Conservation (phyloP, 164 flowering plant genomes). For the Stephania yunnanensis region DNA sequence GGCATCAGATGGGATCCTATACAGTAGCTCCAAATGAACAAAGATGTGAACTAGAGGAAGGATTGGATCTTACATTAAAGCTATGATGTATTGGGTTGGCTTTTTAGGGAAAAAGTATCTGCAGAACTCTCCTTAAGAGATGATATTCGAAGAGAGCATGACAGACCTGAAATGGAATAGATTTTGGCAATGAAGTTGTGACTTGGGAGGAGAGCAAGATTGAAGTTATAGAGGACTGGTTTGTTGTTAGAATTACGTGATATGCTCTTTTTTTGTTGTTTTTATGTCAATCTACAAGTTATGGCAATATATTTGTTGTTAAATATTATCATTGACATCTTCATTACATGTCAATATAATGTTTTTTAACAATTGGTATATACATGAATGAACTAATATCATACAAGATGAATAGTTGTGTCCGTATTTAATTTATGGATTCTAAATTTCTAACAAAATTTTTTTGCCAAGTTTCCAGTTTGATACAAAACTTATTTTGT, state of each 20-base stretch:
- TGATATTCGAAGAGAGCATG: background rate
- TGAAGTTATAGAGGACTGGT: background rate
- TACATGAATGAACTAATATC: background rate
- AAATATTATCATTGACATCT: background rate
- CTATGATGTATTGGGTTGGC: background rate
- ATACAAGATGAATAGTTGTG: too few species aligned
- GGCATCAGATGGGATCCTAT: constrained; percentile 6
- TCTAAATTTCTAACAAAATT: too few species aligned
- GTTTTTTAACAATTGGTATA: background rate
- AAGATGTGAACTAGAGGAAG: constrained; percentile 3
- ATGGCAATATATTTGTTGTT: background rate
- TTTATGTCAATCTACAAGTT: background rate
- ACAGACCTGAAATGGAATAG: background rate
- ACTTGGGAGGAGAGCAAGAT: background rate
- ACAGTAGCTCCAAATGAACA: constrained; percentile 1
- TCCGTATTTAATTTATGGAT: too few species aligned
- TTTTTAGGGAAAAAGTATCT: background rate
- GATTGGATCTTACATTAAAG: constrained; percentile 15
- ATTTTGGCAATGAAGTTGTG: background rate
- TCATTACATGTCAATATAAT: background rate
- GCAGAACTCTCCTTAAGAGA: background rate
- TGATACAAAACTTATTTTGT: too few species aligned
- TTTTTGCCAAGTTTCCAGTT: too few species aligned
- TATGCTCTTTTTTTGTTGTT: background rate
- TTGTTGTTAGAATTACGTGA: background rate